Evolutionary conservation across 495 filamentous ascomycete genomes (phyloP), one percentile per base, ranked within the genome.

Genomic region (Penicillium nucicola): DNA sequence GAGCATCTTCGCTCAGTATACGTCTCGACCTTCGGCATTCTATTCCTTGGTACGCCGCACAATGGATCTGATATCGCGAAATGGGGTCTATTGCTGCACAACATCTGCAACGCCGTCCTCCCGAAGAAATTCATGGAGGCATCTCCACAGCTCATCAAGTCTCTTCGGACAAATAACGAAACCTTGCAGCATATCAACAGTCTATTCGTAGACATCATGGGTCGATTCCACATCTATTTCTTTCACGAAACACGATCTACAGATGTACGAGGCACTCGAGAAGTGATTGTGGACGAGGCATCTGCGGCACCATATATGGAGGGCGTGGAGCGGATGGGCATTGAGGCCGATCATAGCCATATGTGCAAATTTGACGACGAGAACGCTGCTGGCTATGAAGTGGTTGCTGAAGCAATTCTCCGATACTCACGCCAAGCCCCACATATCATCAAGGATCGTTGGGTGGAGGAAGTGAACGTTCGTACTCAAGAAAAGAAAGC

Each of bases 21-120:
- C 55, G 84, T 92, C 8, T 90, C 88, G 2, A 92, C 89, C 0
- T 95, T 86, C 49, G 89, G 87, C 15, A 84, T 95, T 23, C 76
- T 95, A 18, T 95, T 95, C 60, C 76, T 95, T 25, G 90, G 90
- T 15, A 95, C 90, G n/a, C 90, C 90, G 8, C 90, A 95, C 60
- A 84, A 80, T 38, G 90, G 90, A 0, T 82, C 88, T 3, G 85
- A 89, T 53, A 60, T 87, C 12, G 90, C 90, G 7, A 81, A 81
- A 66, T 92, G 87, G 88, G 89, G 87, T 3, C 71, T 80, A 8
- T 72, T 89, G 50, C 68, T 91, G 37, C 86, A 92, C 60, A 79
- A 80, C 44, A 87, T 95, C 65, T 86, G 84, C 53, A 77, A 77
- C 25, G 80, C 81, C 1, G 79, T 91, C 15, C 67, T 91, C 18